phyloP scores from a whole-genome alignment of 2,329 filamentous ascomycete genomes.

The Epicoccum nigrum region DNA sequence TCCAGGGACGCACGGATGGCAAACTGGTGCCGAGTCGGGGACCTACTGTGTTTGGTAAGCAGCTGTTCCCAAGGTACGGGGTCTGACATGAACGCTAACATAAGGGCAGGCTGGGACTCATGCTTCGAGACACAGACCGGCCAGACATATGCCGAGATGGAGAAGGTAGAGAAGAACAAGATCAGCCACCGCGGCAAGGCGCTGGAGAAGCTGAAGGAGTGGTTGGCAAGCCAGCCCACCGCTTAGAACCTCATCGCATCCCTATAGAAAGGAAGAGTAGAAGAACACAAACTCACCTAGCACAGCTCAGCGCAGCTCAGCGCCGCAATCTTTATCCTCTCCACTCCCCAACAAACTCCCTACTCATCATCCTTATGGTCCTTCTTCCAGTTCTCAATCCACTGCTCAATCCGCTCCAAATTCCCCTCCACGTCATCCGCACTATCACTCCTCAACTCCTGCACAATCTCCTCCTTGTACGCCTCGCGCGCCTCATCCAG shows the following conservation, averaged over 20 bases:
- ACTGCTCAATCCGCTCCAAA: conserved; percentile 79
- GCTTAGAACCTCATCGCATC: conserved; percentile 11
- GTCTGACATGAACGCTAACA: neutral
- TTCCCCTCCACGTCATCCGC: conserved; percentile 91
- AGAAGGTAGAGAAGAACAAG: conserved; percentile 82
- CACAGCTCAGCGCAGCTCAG: conserved; percentile 5
- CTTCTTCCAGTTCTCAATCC: conserved; percentile 82
- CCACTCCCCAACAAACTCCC: neutral
- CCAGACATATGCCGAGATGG: conserved; percentile 91
- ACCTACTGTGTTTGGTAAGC: conserved; percentile 79
- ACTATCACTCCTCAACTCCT: conserved; percentile 83
- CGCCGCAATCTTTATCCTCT: neutral
- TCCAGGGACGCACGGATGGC: conserved; percentile 87
- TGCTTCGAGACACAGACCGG: conserved; percentile 83
- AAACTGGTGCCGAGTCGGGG: conserved; percentile 86
- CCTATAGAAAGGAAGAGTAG: neutral
- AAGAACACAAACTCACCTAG: conserved; percentile 3
- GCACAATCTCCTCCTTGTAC: conserved; percentile 85
- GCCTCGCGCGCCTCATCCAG: conserved; percentile 87
- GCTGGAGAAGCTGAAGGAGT: conserved; percentile 82
- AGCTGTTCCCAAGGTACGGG: neutral
- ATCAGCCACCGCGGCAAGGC: conserved; percentile 91
- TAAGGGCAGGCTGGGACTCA: conserved; percentile 81
- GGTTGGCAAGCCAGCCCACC: conserved; percentile 63
- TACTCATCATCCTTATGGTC: conserved; percentile 57